Evolutionary conservation across 371 early-diverging fungal genomes (phyloP).

Genomic region (Rhizomucor miehei): DNA sequence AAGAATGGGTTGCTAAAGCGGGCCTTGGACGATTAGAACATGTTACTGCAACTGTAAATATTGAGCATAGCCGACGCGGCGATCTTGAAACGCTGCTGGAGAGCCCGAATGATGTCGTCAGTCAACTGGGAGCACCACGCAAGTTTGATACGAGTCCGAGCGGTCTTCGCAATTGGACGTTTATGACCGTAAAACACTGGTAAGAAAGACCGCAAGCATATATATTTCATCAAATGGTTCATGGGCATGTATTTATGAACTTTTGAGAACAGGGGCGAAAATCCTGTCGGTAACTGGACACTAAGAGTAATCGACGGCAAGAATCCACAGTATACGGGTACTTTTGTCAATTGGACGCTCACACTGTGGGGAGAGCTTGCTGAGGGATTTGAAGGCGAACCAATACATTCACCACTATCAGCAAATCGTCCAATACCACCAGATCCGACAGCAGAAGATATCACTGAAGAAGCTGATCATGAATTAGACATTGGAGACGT

Average conservation of each 20-base stretch:
- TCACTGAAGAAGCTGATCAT: background rate
- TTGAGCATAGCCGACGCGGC: slow-evolving; percentile 77
- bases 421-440: background rate
- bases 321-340: slow-evolving; percentile 44
- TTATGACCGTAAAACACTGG: slow-evolving; percentile 97
- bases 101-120: slow-evolving; percentile 69
- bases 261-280: slow-evolving; percentile 15
- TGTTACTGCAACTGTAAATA: slow-evolving; percentile 77
- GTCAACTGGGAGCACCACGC: slow-evolving; percentile 68
- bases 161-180: slow-evolving; percentile 88
- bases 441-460: background rate
- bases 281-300: slow-evolving; percentile 55
- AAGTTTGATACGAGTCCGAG: slow-evolving; percentile 58
- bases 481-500: background rate
- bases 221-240: no score
- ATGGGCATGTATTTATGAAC: no score
- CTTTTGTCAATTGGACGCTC: slow-evolving; percentile 61
- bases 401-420: slow-evolving; percentile 4
- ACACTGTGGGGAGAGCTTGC: slow-evolving; percentile 66
- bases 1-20: slow-evolving; percentile 38
- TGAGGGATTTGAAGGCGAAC: slow-evolving; percentile 10
- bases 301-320: slow-evolving; percentile 58
- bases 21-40: slow-evolving; percentile 72
- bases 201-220: no score
- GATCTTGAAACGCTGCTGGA: slow-evolving; percentile 75